Conservation (phyloP, 208 protist species). For the Naegleria gruberi region DNA sequence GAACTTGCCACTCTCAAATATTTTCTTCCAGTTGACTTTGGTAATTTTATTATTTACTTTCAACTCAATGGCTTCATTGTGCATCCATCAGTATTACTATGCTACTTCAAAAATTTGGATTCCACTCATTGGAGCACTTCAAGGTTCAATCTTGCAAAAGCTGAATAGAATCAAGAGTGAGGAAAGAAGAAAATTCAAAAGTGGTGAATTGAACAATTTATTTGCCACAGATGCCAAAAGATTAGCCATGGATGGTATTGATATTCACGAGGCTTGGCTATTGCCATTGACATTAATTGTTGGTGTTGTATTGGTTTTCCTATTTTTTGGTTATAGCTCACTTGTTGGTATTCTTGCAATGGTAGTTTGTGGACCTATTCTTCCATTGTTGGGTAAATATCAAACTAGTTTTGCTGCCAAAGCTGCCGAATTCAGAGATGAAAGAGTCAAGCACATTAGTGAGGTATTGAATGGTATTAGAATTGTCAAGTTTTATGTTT, state of each 20-base stretch:
- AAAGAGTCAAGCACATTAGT: constrained; percentile 68
- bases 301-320: constrained; percentile 45
- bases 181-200: too few relatives aligned
- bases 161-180: too few relatives aligned
- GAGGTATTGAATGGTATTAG: constrained; percentile 75
- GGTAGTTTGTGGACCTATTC: constrained; percentile 57
- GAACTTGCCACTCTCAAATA: too few relatives aligned
- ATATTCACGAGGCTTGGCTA: constrained; percentile 53
- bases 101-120: too few relatives aligned
- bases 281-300: constrained; percentile 58
- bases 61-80: too few relatives aligned
- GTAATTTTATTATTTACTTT: too few relatives aligned
- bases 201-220: too few relatives aligned
- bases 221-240: too few relatives aligned
- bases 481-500: constrained; percentile 78
- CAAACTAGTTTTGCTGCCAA: constrained; percentile 31
- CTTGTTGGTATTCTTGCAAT: constrained; percentile 59
- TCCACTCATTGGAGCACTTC: too few relatives aligned
- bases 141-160: too few relatives aligned
- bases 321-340: constrained; percentile 53
- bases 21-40: too few relatives aligned
- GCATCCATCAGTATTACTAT: too few relatives aligned
- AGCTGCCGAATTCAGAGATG: constrained; percentile 54
- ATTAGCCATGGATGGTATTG: background rate
- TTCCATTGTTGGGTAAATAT: constrained; percentile 49